Base-by-base conservation (phyloP, 768 basidiomycete genomes). In the Mycena capillaripes region DNA sequence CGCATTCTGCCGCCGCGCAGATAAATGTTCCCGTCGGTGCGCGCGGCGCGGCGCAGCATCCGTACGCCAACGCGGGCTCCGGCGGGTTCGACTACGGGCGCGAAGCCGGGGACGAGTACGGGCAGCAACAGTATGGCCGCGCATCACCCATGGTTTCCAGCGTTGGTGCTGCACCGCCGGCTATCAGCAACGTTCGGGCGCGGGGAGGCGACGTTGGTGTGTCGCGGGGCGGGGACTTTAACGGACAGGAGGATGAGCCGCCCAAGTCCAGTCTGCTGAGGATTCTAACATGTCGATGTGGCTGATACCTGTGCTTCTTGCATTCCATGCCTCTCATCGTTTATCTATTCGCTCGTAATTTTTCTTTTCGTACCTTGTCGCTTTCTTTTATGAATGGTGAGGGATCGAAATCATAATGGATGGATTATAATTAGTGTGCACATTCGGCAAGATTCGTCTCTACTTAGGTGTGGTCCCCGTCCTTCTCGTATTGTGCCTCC, bases 81-180 rank as follows among this genome's bases (percentile, higher is more conserved):
- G 85, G 86, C 38, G 92, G 88, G 11, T 90, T 90, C 79, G 92
- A 93, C 75, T 90, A 91, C 74, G 81, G 75, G 72, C 76, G 82
- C 40, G 82, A 85, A 25, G 79, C 78, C 32, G 84, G 81, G 48
- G 92, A 94, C 50, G 93, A 93, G 29, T 91, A 89, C 76, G 87
- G 78, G 69, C 88, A 88, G 74, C 89, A 88, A 77, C 88, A 84
- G 66, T 95, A 95, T 76, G 92, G 93, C n/a, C 89, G 93, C 61
- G 88, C 89, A 32, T 95, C 94, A 46, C 94, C 94, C 21, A 96
- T 96, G 94, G 89, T 94, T 65, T 88, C 93, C 30, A 90, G 86
- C 61, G 86, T 90, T 55, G 89, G 88, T 48, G 91, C 90, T 44
- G 92, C 88, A 34, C 91, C 91, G 64, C 93, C 92, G 30, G 93